Conservation (phyloP, 148 eudicot genomes). For the Cornus suecica region DNA sequence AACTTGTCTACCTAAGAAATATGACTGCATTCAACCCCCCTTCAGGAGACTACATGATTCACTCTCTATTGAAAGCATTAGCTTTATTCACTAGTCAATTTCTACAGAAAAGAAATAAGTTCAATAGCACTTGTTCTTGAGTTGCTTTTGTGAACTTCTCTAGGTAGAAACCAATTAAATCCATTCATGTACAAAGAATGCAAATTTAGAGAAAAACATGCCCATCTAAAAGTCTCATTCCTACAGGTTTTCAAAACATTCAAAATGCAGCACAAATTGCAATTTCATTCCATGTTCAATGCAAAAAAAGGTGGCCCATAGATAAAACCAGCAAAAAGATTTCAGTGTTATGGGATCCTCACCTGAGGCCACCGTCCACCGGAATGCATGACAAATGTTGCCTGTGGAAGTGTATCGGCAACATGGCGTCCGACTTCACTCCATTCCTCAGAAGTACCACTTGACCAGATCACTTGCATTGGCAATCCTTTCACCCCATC, state of each 20-base stretch:
- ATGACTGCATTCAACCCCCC: not conserved
- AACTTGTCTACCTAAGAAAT: not conserved
- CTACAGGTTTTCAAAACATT: not conserved
- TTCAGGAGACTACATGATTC: not conserved
- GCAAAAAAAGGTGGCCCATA: conserved; percentile 9
- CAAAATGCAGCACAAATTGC: not conserved
- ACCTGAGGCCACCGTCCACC: conserved; percentile 99
- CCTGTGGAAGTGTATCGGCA: conserved; percentile 57
- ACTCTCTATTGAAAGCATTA: not conserved
- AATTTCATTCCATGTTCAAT: not conserved
- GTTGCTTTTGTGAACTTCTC: too few species aligned
- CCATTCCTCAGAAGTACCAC: conserved; percentile 65
- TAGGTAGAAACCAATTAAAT: too few species aligned
- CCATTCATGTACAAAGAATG: too few species aligned
- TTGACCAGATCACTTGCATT: conserved; percentile 78
- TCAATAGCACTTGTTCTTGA: too few species aligned
- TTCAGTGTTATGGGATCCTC: conserved; percentile 13
- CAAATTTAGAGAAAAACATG: too few species aligned
- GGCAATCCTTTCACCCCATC: conserved; percentile 70
- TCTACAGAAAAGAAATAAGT: too few species aligned
- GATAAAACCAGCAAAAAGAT: not conserved
- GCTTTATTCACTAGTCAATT: not conserved
- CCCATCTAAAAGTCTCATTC: too few species aligned
- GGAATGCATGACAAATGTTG: conserved; percentile 58
- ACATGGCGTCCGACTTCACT: conserved; percentile 57